Evolutionary conservation across 2,329 filamentous ascomycete species (phyloP).

Genomic region (Exophiala bonariae): DNA sequence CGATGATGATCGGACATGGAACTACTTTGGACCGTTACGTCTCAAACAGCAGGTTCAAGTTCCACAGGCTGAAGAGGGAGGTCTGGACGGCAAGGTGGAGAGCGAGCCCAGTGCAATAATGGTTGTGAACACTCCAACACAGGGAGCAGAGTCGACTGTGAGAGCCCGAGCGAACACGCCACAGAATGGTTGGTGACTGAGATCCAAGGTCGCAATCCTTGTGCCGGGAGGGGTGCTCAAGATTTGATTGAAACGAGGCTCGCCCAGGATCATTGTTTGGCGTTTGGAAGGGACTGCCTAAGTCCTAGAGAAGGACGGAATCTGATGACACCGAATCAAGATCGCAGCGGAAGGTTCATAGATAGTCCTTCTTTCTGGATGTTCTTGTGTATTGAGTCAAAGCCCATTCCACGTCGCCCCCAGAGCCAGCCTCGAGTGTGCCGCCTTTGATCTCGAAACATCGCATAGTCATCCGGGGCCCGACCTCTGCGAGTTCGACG

Average conservation of each 20-base stretch:
- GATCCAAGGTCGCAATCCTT: neutral
- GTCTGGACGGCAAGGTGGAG: neutral
- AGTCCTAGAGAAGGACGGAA: too few species aligned
- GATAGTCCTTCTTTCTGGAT: slow-evolving; percentile 90
- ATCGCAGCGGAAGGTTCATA: too few species aligned
- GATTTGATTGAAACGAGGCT: too few species aligned
- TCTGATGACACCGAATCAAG: too few species aligned
- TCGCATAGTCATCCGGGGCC: slow-evolving; percentile 95
- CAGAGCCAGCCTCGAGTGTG: slow-evolving; percentile 83
- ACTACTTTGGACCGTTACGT: slow-evolving; percentile 6
- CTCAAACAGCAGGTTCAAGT: slow-evolving; percentile 26
- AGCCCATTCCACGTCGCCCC: slow-evolving; percentile 92
- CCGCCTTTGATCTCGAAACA: slow-evolving; percentile 90
- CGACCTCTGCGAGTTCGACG: slow-evolving; percentile 85
- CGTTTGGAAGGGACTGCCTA: too few species aligned
- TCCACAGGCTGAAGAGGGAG: neutral
- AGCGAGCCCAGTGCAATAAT: slow-evolving; percentile 16
- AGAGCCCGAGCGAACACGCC: slow-evolving; percentile 26
- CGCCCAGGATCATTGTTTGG: too few species aligned
- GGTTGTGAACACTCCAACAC: slow-evolving; percentile 7
- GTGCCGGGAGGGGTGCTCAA: too few species aligned
- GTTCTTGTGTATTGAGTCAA: slow-evolving; percentile 94
- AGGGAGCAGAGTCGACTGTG: slow-evolving; percentile 32
- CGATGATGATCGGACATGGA: slow-evolving; percentile 5
- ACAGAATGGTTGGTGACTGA: slow-evolving; percentile 14